phyloP scores from a whole-genome alignment of 2,329 filamentous ascomycete species.

The Penicillium brevicompactum region DNA sequence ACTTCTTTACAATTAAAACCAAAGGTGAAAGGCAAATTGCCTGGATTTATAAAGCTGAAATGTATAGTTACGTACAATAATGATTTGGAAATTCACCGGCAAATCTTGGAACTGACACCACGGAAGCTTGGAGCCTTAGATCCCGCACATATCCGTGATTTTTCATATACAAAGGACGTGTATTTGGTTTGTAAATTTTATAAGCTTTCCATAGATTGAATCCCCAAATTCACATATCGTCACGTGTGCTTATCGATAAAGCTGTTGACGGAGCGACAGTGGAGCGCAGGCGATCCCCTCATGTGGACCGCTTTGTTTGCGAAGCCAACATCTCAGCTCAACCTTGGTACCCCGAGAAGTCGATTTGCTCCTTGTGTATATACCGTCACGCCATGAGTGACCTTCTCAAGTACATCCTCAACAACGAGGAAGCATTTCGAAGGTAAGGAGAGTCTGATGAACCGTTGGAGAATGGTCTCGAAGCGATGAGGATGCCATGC shows the following conservation, averaged over 20 bases:
- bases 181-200: neutral
- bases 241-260: neutral
- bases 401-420: conserved; percentile 67
- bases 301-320: neutral
- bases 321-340: neutral
- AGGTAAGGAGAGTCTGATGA: conserved; percentile 43
- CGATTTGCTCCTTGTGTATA: neutral
- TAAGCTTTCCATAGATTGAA: neutral
- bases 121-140: too few relatives aligned
- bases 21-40: neutral
- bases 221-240: neutral
- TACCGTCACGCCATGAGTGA: conserved; percentile 48
- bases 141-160: too few relatives aligned
- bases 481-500: neutral
- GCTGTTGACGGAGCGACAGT: neutral
- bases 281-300: neutral
- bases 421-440: conserved; percentile 63
- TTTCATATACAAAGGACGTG: too few relatives aligned
- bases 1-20: conserved; percentile 29
- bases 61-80: too few relatives aligned
- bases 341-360: neutral
- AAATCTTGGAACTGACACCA: too few relatives aligned
- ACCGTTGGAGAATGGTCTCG: neutral
- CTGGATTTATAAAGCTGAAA: neutral
- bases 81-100: too few relatives aligned